A percentile compares a stretch with the other conserved stretches of the same genome.
phyloP scores from a whole-genome alignment of 2,329 filamentous ascomycete genomes.

The Nothomitra cinnamomea region DNA sequence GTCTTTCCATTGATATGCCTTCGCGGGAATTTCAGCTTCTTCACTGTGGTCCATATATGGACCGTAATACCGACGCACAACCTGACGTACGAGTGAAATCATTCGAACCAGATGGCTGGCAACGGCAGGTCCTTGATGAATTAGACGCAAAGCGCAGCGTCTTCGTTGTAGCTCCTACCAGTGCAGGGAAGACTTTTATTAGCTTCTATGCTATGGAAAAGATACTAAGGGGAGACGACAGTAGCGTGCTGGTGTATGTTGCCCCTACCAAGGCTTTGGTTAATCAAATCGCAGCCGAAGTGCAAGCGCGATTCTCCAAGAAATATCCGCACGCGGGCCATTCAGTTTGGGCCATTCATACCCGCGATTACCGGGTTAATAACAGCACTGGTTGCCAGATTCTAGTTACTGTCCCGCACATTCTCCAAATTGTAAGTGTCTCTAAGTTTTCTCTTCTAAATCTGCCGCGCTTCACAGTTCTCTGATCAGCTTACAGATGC shows the following conservation, averaged over 20 bases:
- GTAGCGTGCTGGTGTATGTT: constrained; percentile 59
- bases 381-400: constrained; percentile 57
- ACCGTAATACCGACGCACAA: constrained; percentile 52
- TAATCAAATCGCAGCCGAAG: constrained; percentile 67
- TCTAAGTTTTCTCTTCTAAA: too few species aligned
- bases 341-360: constrained; percentile 66
- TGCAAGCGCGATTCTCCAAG: constrained; percentile 60
- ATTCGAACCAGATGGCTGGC: constrained; percentile 64
- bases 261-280: constrained; percentile 69
- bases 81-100: constrained; percentile 46
- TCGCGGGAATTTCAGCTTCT: constrained; percentile 47
- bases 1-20: constrained; percentile 21
- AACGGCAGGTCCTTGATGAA: constrained; percentile 53
- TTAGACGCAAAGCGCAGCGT: constrained; percentile 54
- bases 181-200: constrained; percentile 70
- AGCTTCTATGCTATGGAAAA: constrained; percentile 74
- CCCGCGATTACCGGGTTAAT: constrained; percentile 58
- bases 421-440: constrained; percentile 42
- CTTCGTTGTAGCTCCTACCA: constrained; percentile 62
- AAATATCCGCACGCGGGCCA: constrained; percentile 39
- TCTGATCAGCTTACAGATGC: constrained; percentile 29
- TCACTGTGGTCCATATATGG: constrained; percentile 55
- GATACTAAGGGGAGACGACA: constrained; percentile 47
- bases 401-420: constrained; percentile 60
- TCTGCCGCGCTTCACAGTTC: too few species aligned